These are phyloP conservation scores for Ophiostoma perfectum DNA, from an alignment of 2,329 filamentous ascomycete species.

Conservation along the genomic window DNA sequence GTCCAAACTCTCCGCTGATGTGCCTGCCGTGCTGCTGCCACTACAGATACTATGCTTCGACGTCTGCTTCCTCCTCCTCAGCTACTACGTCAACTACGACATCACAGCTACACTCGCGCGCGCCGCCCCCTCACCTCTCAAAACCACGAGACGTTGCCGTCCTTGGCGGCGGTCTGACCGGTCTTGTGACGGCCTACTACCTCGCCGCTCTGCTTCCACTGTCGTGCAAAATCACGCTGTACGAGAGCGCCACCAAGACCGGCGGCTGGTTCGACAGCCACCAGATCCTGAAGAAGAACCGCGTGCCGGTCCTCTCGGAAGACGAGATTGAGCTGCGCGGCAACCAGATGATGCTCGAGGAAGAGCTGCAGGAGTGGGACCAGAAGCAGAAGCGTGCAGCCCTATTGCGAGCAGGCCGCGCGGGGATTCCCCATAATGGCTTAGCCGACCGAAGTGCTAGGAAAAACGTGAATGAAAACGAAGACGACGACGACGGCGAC, in stretches of 20 bases:
- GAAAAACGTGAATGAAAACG: neutral
- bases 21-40: neutral
- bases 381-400: conserved; percentile 1
- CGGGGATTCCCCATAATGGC: neutral
- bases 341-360: neutral
- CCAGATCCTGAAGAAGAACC: conserved; percentile 38
- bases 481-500: conserved; percentile 26
- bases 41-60: neutral
- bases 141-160: conserved; percentile 48
- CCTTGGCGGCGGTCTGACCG: conserved; percentile 77
- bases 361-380: conserved; percentile 12
- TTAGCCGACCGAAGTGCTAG: neutral
- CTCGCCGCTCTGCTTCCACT: conserved; percentile 60
- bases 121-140: neutral
- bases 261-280: conserved; percentile 78
- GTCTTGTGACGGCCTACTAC: conserved; percentile 72
- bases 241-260: conserved; percentile 62
- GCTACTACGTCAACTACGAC: neutral
- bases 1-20: neutral
- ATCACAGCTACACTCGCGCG: neutral
- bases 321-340: conserved; percentile 14
- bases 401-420: neutral
- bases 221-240: conserved; percentile 69
- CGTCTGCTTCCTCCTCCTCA: neutral
- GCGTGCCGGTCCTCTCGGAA: neutral